These are phyloP conservation scores for Glaciozyma antarctica DNA, from an alignment of 768 basidiomycete genomes.

Conservation along the genomic window DNA sequence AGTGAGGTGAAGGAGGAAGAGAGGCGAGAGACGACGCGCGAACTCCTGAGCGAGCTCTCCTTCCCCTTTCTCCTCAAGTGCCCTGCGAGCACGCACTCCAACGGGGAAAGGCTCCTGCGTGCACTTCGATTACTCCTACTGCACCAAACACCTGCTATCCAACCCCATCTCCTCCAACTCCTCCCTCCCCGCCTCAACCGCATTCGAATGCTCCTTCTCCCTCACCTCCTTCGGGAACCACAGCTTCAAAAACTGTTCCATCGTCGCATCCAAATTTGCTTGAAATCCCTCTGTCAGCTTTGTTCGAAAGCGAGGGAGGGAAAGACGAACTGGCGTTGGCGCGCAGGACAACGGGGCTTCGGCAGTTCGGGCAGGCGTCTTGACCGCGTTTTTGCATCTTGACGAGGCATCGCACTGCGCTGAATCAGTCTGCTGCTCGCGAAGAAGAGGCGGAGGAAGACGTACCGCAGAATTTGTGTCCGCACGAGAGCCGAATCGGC, in stretches of 20 bases:
- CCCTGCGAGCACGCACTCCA: too few relatives aligned
- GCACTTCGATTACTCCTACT: not conserved
- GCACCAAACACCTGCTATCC: not conserved
- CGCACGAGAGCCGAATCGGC: constrained; percentile 70
- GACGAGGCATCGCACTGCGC: constrained; percentile 49
- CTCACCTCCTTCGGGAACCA: constrained; percentile 83
- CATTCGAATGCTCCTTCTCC: constrained; percentile 57
- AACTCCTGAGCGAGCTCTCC: too few relatives aligned
- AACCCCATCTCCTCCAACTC: constrained; percentile 52
- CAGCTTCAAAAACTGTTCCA: constrained; percentile 75
- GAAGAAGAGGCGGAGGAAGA: not conserved
- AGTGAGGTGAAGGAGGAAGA: not conserved
- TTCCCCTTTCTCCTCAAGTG: too few relatives aligned
- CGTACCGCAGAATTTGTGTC: constrained; percentile 49
- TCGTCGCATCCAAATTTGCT: constrained; percentile 71
- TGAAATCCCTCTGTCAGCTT: not conserved
- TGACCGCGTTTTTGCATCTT: constrained; percentile 81
- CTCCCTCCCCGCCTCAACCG: constrained; percentile 62
- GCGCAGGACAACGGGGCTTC: constrained; percentile 59
- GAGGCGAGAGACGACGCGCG: too few relatives aligned
- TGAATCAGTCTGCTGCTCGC: not conserved
- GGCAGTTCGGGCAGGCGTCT: constrained; percentile 72
- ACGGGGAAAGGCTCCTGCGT: too few relatives aligned
- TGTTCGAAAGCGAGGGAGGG: too few relatives aligned
- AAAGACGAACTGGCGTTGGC: constrained; percentile 61